Evolutionary conservation across 2,329 filamentous ascomycete genomes (phyloP).

Genomic region (Beauveria medogensis): DNA sequence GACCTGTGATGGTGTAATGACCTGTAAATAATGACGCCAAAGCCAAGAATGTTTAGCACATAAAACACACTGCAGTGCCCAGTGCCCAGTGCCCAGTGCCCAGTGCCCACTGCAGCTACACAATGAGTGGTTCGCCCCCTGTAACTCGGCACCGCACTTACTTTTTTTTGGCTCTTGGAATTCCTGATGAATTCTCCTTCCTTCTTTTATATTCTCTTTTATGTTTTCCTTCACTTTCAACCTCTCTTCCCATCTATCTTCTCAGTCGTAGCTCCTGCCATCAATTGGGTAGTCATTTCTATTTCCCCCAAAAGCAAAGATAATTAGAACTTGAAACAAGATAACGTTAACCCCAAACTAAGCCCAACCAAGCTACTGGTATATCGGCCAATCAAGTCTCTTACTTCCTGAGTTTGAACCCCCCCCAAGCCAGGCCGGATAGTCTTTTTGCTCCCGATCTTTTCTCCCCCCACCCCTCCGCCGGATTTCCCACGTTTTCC

Average conservation of each 20-base stretch:
- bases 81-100: no score
- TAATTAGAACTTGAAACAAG: background rate
- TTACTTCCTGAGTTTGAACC: background rate
- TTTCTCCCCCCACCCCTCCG: slow-evolving; percentile 4
- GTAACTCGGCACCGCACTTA: background rate
- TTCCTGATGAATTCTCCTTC: background rate
- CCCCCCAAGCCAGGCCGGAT: background rate
- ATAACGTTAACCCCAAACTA: background rate
- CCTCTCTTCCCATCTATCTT: background rate
- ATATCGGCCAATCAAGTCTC: background rate
- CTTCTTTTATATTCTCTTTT: background rate
- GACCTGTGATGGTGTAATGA: no score
- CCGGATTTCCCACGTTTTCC: slow-evolving; percentile 5
- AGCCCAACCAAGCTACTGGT: background rate
- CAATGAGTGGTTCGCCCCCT: background rate
- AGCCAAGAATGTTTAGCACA: no score
- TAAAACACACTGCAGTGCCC: no score
- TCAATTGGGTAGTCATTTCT: background rate
- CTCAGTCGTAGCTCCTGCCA: background rate
- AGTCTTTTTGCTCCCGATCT: background rate
- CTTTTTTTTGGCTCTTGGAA: background rate
- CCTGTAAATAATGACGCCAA: no score
- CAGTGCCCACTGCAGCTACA: no score
- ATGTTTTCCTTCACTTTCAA: background rate
- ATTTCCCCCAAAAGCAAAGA: background rate